Conservation (phyloP, 2,329 filamentous ascomycete genomes). For the Aspergillus ochraceus region DNA sequence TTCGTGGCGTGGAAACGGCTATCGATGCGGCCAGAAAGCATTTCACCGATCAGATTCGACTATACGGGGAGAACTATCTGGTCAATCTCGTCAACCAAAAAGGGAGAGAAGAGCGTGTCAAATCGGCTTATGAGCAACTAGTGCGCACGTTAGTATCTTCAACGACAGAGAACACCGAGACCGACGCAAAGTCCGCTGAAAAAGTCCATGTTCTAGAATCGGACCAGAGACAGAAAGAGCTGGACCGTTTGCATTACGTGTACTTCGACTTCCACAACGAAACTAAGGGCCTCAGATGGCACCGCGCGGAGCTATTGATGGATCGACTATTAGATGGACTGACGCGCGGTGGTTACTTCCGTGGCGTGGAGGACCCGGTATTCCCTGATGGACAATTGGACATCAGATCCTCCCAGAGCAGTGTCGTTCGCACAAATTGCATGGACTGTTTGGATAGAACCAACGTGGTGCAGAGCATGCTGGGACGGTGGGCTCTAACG, state of each 20-base stretch:
- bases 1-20: slow-evolving; percentile 80
- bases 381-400: slow-evolving; percentile 71
- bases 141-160: slow-evolving; percentile 72
- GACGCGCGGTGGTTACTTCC: slow-evolving; percentile 83
- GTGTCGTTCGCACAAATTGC: slow-evolving; percentile 94
- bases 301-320: slow-evolving; percentile 83
- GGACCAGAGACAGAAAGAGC: slow-evolving; percentile 58
- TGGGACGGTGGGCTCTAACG: slow-evolving; percentile 84
- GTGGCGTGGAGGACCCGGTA: slow-evolving; percentile 80
- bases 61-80: slow-evolving; percentile 96
- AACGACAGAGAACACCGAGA: slow-evolving; percentile 64
- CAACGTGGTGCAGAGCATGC: slow-evolving; percentile 97
- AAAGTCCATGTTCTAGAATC: slow-evolving; percentile 79
- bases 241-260: slow-evolving; percentile 88
- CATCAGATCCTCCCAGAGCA: slow-evolving; percentile 76
- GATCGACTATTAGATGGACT: slow-evolving; percentile 78
- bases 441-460: slow-evolving; percentile 99
- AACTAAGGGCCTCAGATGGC: slow-evolving; percentile 92
- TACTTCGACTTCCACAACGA: slow-evolving; percentile 99
- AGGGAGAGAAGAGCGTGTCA: slow-evolving; percentile 83
- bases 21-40: slow-evolving; percentile 77
- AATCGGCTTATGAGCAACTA: slow-evolving; percentile 91
- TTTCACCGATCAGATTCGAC: slow-evolving; percentile 86
- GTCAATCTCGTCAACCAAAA: slow-evolving; percentile 98
- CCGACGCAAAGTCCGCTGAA: slow-evolving; percentile 68